Evolutionary conservation across 768 basidiomycete species (phyloP).

Genomic region (Amanita thiersii): DNA sequence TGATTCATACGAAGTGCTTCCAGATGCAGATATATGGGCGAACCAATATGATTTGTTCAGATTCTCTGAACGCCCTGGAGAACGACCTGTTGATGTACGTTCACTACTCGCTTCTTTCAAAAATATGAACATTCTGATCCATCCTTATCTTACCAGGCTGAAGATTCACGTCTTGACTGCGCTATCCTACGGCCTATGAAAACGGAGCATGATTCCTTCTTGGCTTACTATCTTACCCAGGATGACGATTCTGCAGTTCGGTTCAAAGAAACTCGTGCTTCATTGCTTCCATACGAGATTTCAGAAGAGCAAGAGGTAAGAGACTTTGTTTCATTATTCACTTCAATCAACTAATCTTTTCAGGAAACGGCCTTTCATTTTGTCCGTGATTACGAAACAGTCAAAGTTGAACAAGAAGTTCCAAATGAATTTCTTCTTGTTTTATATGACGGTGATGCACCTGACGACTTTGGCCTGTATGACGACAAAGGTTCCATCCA

Average conservation of each 20-base stretch:
- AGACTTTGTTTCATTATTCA: not conserved
- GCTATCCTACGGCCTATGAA: constrained; percentile 85
- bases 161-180: constrained; percentile 78
- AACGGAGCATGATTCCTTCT: constrained; percentile 81
- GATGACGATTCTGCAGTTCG: constrained; percentile 62
- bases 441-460: constrained; percentile 50
- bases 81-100: constrained; percentile 58
- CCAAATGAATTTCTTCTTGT: constrained; percentile 79
- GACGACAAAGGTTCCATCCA: constrained; percentile 21
- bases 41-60: constrained; percentile 85
- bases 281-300: constrained; percentile 32
- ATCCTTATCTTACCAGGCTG: constrained; percentile 34
- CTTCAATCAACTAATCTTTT: not conserved
- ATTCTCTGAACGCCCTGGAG: constrained; percentile 84
- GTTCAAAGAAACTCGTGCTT: constrained; percentile 53
- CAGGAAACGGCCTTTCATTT: constrained; percentile 70
- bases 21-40: constrained; percentile 82
- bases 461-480: constrained; percentile 25
- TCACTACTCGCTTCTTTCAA: not conserved
- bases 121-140: no score
- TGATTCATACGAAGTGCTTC: constrained; percentile 76
- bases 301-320: constrained; percentile 51
- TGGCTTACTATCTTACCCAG: constrained; percentile 76
- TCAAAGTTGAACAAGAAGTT: constrained; percentile 81
- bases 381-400: constrained; percentile 79